Conservation (phyloP, 257 asterid genomes). For the Solanum piurae region DNA sequence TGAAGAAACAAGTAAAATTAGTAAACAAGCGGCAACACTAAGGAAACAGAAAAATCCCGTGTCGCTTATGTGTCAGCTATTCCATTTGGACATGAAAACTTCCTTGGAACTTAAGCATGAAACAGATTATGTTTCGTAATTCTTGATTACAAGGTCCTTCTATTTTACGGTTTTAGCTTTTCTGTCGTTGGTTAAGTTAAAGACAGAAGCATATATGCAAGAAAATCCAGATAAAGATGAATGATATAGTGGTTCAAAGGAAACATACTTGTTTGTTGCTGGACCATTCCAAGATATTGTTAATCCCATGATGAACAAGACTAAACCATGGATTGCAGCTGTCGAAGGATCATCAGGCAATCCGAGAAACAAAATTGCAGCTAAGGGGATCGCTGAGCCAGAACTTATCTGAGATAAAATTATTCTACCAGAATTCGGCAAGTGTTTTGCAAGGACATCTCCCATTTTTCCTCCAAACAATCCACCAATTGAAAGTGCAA, state of each 20-base stretch:
- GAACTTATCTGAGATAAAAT: slow-evolving; percentile 72
- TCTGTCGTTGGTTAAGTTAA: neutral
- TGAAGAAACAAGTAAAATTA: neutral
- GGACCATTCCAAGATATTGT: slow-evolving; percentile 70
- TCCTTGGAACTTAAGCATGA: neutral
- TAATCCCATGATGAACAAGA: slow-evolving; percentile 59
- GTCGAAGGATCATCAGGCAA: slow-evolving; percentile 64
- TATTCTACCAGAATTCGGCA: slow-evolving; percentile 70
- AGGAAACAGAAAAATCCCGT: neutral
- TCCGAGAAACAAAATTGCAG: slow-evolving; percentile 54
- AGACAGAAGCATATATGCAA: neutral
- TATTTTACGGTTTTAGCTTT: neutral
- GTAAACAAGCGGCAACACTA: neutral
- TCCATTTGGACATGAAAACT: neutral
- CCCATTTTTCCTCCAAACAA: slow-evolving; percentile 87
- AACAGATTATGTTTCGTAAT: neutral
- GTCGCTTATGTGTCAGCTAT: neutral
- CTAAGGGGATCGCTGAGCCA: slow-evolving; percentile 65
- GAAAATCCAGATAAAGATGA: neutral
- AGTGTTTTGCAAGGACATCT: slow-evolving; percentile 49
- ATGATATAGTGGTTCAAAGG: neutral
- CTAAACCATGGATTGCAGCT: slow-evolving; percentile 43
- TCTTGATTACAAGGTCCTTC: neutral
- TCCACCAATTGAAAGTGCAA: slow-evolving; percentile 59
- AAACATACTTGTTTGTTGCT: slow-evolving; percentile 72